Base-by-base conservation (phyloP, 2,329 filamentous ascomycete species). In the Colletotrichum destructivum region DNA sequence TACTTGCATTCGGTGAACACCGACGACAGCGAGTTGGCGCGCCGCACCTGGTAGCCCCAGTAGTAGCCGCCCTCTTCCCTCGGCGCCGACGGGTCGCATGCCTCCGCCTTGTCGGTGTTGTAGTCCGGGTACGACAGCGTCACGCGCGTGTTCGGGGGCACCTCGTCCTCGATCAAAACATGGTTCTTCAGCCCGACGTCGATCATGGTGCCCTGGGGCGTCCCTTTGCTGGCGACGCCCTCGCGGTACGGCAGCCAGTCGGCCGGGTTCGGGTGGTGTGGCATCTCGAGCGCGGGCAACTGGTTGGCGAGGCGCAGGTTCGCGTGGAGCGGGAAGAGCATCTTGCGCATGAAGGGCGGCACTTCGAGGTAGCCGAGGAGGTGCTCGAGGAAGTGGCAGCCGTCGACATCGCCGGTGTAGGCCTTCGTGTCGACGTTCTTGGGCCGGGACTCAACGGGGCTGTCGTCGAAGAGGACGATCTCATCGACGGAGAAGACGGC, bases 401-500 rank as follows among this genome's bases (percentile, higher is more conserved):
- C 94, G 77, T 96, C 92, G 16, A 89, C 86, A 78, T 91, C 93
- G 74, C 91, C 93, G 1, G 92, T 94, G 82, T 90, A 87, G 76
- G 84, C 81, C 59, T 85, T 81, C 62, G 85, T 84, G 75, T 90
- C 87, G 62, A 88, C 84, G 66, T 82, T 82, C 23, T 81, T 80
- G 40, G 85, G 82, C 42, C 87, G 86, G 42, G 84, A 77, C 16
- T 85, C 82, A 8, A 76, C 61, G 2, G 87, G 86, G 46, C 86
- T 86, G 81, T 97, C 94, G 78, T 96, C 91, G 80, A 93, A 97
- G 66, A 97, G 84, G 62, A 97, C 87, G 40, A 97, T 87, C 82
- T 97, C 94, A 79, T 97, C 94, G 75, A 97, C 88, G 77, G 90
- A 92, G 82, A 96, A 97, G 74, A 97, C 92, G 73, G 93, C 92